A percentile compares a stretch with the other conserved stretches of the same genome.
Evolutionary conservation across 2,329 filamentous ascomycete genomes (phyloP).

Genomic region (Colletotrichum sidae): DNA sequence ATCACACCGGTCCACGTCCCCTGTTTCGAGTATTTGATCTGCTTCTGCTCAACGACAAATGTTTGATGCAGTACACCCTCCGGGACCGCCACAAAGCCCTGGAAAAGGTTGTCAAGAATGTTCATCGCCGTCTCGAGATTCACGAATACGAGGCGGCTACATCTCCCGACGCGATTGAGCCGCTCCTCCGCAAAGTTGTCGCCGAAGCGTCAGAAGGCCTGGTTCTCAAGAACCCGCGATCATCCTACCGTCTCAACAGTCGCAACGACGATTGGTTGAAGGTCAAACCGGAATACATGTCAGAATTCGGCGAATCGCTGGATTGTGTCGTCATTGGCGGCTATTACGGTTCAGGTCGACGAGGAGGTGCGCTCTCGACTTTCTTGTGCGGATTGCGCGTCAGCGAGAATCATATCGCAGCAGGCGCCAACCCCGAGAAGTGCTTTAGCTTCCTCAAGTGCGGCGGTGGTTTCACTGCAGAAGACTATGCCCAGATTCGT

Average conservation of each 20-base stretch:
- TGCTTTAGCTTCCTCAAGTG: conserved; percentile 98
- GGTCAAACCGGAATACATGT: conserved; percentile 99
- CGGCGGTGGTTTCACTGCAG: conserved; percentile 88
- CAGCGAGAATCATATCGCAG: conserved; percentile 73
- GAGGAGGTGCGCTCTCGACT: conserved; percentile 85
- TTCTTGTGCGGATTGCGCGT: conserved; percentile 91
- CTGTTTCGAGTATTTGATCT: conserved; percentile 92
- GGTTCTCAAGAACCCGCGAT: conserved; percentile 92
- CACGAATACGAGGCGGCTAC: conserved; percentile 77
- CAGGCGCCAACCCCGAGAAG: conserved; percentile 74
- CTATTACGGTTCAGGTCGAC: conserved; percentile 88
- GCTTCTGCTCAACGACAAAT: conserved; percentile 84
- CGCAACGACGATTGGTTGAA: conserved; percentile 98
- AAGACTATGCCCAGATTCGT: conserved; percentile 85
- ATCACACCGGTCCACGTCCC: conserved; percentile 74
- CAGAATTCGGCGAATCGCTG: conserved; percentile 91
- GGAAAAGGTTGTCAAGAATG: conserved; percentile 74
- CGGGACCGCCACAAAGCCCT: conserved; percentile 83
- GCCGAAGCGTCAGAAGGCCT: conserved; percentile 90
- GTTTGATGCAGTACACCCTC: conserved; percentile 85
- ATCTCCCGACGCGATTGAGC: conserved; percentile 79
- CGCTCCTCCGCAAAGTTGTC: conserved; percentile 82
- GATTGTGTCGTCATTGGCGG: conserved; percentile 92
- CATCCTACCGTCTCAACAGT: conserved; percentile 86
- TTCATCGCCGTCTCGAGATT: conserved; percentile 84